Base-by-base conservation (phyloP, 768 basidiomycete species). In the Sarcodon aspratus region DNA sequence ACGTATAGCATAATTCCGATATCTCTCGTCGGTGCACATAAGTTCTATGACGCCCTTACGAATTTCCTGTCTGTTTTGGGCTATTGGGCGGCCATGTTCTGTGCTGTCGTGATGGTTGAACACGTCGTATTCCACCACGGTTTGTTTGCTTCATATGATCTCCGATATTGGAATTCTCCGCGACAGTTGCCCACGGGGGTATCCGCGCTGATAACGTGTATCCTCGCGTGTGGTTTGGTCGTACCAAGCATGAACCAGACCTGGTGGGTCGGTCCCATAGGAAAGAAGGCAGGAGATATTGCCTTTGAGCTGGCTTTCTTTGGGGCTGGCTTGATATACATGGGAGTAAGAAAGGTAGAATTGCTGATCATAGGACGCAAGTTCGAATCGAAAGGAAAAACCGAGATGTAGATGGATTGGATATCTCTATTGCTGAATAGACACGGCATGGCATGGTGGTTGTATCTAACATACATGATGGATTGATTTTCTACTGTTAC, bases 181-280 rank as follows among this genome's bases (percentile, higher is more conserved):
- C 58, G 55, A 10, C 61, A 63, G 27, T 70, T 90, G 3, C 85
- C 86, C 0, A 66, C 70, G 11, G 87, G 86, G 2, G 55, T 72
- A 17, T 79, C 86, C 3, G 85, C 83, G 3, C 53, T 84, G 6
- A 48, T 68, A 0, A 71, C 85, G 0, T 69, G 70, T 45, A 48
- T 68, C 0, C 66, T 75, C 10, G 68, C 78, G 2, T 78, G 79
- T 48, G 76, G 65, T 7, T 66, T 85, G 17, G 64, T 80, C 18
- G 65, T 87, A 6, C 78, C 82, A 6, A 77, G 69, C 45, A 89
- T 89, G 78, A 66, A 74, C 50, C 84, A 90, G 56, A 74, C 68
- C 11, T 87, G 79, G 77, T 88, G 76, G 57, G 62, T 66, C 3
- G 86, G 86, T 1, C 85, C 84, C 0, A 78, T 88, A 15, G 85